Evolutionary conservation across 2,329 filamentous ascomycete species (phyloP).

Genomic region (Endoconidiophora laricicola): DNA sequence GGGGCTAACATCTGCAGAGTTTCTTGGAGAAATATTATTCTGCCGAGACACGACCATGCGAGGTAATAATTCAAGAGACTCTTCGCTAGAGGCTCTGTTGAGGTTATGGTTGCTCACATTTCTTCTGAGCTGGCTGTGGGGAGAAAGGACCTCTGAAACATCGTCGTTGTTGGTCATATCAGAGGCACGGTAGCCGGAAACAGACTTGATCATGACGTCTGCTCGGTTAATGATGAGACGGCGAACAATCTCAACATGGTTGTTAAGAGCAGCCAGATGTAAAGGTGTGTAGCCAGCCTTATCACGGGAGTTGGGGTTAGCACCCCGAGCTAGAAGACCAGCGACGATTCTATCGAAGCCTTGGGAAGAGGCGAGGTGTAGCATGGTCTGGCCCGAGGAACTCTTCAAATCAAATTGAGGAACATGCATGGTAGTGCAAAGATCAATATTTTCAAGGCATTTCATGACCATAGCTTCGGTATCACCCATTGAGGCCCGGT

Average conservation of each 20-base stretch:
- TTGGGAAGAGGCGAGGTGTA: constrained; percentile 62
- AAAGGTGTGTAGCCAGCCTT: constrained; percentile 67
- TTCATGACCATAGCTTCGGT: constrained; percentile 54
- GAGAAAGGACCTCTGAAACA: constrained; percentile 8
- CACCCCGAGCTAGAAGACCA: constrained; percentile 60
- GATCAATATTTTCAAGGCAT: constrained; percentile 61
- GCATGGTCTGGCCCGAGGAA: constrained; percentile 59
- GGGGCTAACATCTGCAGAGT: constrained; percentile 14
- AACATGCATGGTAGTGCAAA: constrained; percentile 54
- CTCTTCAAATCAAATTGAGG: constrained; percentile 49
- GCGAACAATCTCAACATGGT: constrained; percentile 58
- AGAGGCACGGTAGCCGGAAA: constrained; percentile 6
- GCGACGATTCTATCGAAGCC: constrained; percentile 62
- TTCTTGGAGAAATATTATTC: neutral
- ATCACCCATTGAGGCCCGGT: constrained; percentile 27
- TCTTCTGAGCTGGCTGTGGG: constrained; percentile 12
- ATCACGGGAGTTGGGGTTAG: constrained; percentile 57
- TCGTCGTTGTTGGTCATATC: constrained; percentile 5
- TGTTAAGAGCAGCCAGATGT: constrained; percentile 64
- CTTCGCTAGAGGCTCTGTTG: constrained; percentile 1
- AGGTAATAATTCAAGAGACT: constrained; percentile 10
- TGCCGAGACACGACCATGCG: constrained; percentile 3
- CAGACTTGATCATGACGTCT: constrained; percentile 43
- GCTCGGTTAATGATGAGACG: constrained; percentile 58
- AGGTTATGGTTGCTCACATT: constrained; percentile 10